Evolutionary conservation across 2,329 filamentous ascomycete species (phyloP).

Genomic region (Stemphylium lycopersici): DNA sequence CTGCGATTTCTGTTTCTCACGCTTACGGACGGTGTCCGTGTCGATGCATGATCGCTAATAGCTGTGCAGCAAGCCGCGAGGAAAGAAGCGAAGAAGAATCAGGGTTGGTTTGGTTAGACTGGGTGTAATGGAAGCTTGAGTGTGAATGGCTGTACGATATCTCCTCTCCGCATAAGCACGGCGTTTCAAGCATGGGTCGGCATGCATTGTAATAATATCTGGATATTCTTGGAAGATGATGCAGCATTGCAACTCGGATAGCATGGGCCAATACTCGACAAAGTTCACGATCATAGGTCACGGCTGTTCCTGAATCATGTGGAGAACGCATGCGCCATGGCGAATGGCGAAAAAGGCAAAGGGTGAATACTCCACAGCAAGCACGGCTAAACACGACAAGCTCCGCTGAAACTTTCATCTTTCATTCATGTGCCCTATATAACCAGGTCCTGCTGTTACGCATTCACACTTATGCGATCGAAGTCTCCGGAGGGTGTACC

Average conservation of each 20-base stretch:
- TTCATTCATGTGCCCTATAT: neutral
- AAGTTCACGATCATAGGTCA: neutral
- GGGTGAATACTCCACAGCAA: neutral
- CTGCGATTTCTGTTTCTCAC: neutral
- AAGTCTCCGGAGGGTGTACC: neutral
- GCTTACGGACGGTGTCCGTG: neutral
- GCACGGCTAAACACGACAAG: neutral
- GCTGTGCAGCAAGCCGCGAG: conserved; percentile 25
- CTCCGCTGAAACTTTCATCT: neutral
- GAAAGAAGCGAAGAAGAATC: conserved; percentile 30
- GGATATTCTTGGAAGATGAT: neutral
- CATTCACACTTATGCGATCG: neutral
- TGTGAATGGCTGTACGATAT: conserved; percentile 11
- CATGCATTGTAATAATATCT: neutral
- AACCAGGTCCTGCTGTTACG: neutral
- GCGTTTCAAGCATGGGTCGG: conserved; percentile 10
- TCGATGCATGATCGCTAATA: conserved; percentile 5
- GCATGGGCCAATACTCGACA: neutral
- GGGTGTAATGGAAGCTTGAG: neutral
- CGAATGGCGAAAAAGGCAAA: neutral
- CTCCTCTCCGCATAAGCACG: conserved; percentile 21
- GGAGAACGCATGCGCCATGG: neutral
- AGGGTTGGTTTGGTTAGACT: conserved; percentile 28
- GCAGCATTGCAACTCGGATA: neutral
- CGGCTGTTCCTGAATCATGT: neutral